Evolutionary conservation across 2,329 filamentous ascomycete species (phyloP).

Genomic region (Botrytis porri): DNA sequence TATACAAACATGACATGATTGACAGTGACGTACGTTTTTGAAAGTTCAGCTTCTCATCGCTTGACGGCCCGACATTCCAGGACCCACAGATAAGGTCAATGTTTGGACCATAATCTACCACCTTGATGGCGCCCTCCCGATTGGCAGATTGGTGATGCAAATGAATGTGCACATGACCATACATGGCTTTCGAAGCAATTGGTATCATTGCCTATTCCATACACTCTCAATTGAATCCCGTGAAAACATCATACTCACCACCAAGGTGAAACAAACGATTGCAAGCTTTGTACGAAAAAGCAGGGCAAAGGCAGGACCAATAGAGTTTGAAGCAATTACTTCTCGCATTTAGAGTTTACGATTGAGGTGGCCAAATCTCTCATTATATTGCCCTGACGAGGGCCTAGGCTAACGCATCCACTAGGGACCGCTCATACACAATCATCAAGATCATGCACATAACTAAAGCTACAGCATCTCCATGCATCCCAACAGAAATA

Average conservation of each 20-base stretch:
- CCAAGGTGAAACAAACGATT: neutral
- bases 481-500: slow-evolving; percentile 40
- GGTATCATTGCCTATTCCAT: neutral
- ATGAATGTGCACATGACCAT: neutral
- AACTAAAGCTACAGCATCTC: slow-evolving; percentile 36
- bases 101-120: neutral
- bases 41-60: neutral
- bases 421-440: slow-evolving; percentile 33
- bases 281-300: neutral
- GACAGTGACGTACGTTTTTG: neutral
- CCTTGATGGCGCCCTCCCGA: neutral
- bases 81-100: neutral
- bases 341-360: neutral
- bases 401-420: slow-evolving; percentile 35
- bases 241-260: neutral
- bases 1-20: neutral
- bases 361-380: slow-evolving; percentile 40
- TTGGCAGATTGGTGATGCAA: neutral
- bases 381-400: slow-evolving; percentile 38
- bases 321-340: neutral
- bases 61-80: neutral
- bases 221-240: neutral
- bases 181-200: neutral
- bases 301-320: neutral
- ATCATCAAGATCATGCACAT: slow-evolving; percentile 37